Base-by-base conservation (phyloP, 2,329 filamentous ascomycete genomes). In the Cyclaneusma minus region DNA sequence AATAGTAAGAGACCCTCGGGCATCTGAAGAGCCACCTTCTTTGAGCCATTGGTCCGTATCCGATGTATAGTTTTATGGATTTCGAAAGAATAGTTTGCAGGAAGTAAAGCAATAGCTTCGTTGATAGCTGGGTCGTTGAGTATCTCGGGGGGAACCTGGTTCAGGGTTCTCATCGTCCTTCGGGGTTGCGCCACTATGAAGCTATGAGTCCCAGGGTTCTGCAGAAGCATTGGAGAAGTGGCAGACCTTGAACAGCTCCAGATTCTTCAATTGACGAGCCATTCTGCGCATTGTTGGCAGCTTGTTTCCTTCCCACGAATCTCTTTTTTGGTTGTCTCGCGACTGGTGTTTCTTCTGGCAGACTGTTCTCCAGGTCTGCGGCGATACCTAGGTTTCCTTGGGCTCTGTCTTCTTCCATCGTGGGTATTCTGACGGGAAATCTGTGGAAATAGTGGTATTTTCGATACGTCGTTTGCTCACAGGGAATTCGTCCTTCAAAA, bases 41-140 rank as follows among this genome's bases (percentile, higher is more conserved):
- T 87, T 2, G 85, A 75, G 6, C 68, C 72, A 6, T 77, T 71
- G 2, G 75, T 77, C 22, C 82, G 77, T 50, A 98, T 85, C 24
- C 87, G 74, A 53, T 95, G 84, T 43, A 98, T 91, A 6, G 89
- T 98, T 58, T 98, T 98, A 48, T 83, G 89, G 29, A 98, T 84
- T 57, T 98, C 89, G 49, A 98, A 98, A 42, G 81, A 87, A 64
- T 98, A 98, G 59, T 98, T 98, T n/a, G 70, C 60, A 1, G 89
- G 89, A 3, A 98, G 69, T 16, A 98, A 66, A 5, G 72, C 64
- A 31, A 95, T 84, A 3, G 89, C 89, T 22, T 74, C 77, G 50
- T 87, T 87, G 44, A 98, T 79, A 24, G 78, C 80, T 24, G 73
- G 61, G 44, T 98, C 78, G 36, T 92, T 66, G 12, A 89, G 62